phyloP scores from a whole-genome alignment of 768 basidiomycete genomes.

The Lepiota venenata region DNA sequence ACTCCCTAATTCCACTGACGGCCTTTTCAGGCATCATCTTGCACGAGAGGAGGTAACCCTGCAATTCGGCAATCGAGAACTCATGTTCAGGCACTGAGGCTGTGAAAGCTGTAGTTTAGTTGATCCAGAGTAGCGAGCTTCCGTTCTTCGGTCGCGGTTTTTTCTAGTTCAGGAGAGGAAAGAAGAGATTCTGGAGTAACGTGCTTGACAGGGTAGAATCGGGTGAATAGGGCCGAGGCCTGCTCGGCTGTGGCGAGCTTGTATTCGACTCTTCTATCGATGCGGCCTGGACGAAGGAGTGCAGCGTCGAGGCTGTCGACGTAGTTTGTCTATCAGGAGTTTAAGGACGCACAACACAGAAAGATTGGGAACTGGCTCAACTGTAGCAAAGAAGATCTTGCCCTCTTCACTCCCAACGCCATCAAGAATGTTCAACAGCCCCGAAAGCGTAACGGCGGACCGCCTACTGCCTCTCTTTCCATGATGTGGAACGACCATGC shows the following conservation, averaged over 20 bases:
- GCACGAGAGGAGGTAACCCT: constrained; percentile 50
- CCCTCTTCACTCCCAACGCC: constrained; percentile 62
- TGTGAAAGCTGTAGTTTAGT: constrained; percentile 42
- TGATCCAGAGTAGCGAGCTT: constrained; percentile 15
- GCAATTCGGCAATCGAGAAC: constrained; percentile 59
- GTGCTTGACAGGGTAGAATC: constrained; percentile 43
- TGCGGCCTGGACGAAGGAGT: constrained; percentile 52
- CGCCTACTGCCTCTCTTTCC: constrained; percentile 13
- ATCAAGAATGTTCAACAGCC: constrained; percentile 56
- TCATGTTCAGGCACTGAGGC: constrained; percentile 38
- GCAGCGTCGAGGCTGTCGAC: constrained; percentile 55
- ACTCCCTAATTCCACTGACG: constrained; percentile 28
- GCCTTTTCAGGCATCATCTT: constrained; percentile 38
- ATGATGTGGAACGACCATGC: neutral
- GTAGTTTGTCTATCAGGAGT: constrained; percentile 43
- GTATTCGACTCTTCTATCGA: constrained; percentile 53
- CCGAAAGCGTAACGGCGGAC: constrained; percentile 47
- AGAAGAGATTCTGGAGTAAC: constrained; percentile 14
- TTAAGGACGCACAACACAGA: neutral
- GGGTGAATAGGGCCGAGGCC: constrained; percentile 42
- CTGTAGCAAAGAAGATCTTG: constrained; percentile 58
- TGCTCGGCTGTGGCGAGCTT: constrained; percentile 44
- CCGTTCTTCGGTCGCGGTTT: constrained; percentile 4
- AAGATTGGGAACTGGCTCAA: constrained; percentile 19
- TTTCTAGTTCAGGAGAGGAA: constrained; percentile 11